Evolutionary conservation across 176 grass and related monocot species (phyloP).

Genomic region (Bolboschoenus planiculmis): DNA sequence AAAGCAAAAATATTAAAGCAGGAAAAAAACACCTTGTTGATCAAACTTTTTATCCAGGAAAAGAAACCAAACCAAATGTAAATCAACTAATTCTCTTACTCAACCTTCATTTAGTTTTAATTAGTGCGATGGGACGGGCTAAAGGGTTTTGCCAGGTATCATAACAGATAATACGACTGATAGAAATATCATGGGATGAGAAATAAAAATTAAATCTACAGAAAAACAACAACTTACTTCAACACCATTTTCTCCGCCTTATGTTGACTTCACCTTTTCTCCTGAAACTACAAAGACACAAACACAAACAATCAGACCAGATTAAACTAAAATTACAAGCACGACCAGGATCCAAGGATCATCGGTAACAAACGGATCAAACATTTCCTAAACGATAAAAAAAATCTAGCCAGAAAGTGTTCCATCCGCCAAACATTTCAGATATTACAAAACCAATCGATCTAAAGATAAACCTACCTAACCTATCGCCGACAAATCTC

Average conservation of each 20-base stretch:
- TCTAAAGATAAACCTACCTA: background rate
- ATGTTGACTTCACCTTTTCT: slow-evolving; percentile 26
- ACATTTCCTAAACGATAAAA: background rate
- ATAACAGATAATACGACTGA: background rate
- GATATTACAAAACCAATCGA: background rate
- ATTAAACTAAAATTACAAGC: background rate
- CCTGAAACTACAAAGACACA: background rate
- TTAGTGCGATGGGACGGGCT: too few relatives aligned
- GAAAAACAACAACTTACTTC: slow-evolving; percentile 45
- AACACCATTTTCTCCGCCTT: slow-evolving; percentile 62
- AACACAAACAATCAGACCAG: background rate
- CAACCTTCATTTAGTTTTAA: too few relatives aligned
- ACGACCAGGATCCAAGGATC: background rate
- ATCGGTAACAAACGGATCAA: background rate
- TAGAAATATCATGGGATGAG: background rate
- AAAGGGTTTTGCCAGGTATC: too few relatives aligned
- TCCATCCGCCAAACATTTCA: background rate
- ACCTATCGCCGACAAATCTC: background rate
- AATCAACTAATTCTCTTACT: background rate
- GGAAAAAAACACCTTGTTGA: background rate
- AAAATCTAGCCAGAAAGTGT: background rate
- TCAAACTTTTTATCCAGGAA: background rate
- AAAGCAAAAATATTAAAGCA: background rate
- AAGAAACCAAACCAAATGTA: background rate
- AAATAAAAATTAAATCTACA: background rate